These are phyloP conservation scores for Harringtonia lauricola DNA, from an alignment of 2,329 filamentous ascomycete species.

Conservation along the genomic window DNA sequence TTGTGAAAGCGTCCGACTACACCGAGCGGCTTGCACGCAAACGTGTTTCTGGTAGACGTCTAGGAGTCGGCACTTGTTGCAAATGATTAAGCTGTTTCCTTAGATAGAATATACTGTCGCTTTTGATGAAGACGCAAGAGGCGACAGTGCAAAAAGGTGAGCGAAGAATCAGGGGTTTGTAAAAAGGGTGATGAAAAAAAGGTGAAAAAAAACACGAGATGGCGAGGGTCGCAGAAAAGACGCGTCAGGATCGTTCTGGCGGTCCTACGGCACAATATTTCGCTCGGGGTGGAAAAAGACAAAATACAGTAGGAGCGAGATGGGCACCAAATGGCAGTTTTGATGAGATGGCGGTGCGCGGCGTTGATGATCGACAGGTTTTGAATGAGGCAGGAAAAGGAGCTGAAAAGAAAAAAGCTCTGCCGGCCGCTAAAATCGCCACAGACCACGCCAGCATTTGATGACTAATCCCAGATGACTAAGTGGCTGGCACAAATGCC, in stretches of 20 bases:
- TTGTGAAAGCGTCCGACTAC: not conserved
- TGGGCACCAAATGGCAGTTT: too few species aligned
- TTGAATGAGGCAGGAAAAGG: too few species aligned
- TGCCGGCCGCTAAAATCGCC: too few species aligned
- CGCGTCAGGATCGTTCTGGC: not conserved
- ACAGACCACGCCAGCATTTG: too few species aligned
- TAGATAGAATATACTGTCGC: not conserved
- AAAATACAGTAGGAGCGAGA: too few species aligned
- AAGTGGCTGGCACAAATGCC: too few species aligned
- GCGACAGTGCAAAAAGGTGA: not conserved
- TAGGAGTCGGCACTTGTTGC: not conserved
- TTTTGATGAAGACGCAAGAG: not conserved
- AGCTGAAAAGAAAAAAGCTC: too few species aligned
- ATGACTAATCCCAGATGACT: too few species aligned
- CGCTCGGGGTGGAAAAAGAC: not conserved
- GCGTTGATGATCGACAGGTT: too few species aligned
- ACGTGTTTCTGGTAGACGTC: not conserved
- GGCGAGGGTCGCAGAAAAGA: not conserved
- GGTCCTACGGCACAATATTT: conserved; percentile 1
- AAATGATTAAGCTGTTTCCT: too few species aligned
- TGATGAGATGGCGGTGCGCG: too few species aligned
- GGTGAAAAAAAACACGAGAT: not conserved
- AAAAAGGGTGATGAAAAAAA: not conserved
- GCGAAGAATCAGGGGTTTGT: too few species aligned
- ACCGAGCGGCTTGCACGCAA: not conserved